Evolutionary conservation across 73 alveolate genomes (phyloP).

Genomic region (Tetrahymena thermophila): DNA sequence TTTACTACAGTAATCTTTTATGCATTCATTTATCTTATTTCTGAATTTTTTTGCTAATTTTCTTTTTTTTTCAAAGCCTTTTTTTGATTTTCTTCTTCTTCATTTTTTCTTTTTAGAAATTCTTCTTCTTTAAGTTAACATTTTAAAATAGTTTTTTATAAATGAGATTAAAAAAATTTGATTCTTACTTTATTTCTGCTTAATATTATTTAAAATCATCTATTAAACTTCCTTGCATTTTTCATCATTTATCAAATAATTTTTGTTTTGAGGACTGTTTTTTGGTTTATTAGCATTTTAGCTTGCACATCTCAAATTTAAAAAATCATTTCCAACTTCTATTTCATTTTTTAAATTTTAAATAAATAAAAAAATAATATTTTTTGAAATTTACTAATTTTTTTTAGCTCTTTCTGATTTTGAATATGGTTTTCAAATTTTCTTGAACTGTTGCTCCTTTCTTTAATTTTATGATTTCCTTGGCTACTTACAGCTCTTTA

Average conservation of each 20-base stretch:
- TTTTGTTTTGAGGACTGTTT: background rate
- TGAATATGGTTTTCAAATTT: background rate
- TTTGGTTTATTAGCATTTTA: background rate
- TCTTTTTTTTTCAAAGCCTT: background rate
- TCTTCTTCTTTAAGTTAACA: background rate
- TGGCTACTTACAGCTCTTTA: background rate
- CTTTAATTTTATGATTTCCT: background rate
- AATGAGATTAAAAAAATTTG: background rate
- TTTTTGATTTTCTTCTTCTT: background rate
- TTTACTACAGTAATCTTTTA: background rate
- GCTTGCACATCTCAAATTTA: background rate
- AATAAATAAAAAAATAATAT: background rate
- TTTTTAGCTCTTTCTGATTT: background rate
- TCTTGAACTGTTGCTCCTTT: background rate
- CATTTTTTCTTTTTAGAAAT: background rate
- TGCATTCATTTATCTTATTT: background rate
- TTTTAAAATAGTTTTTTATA: background rate
- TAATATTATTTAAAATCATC: background rate
- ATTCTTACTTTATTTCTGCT: background rate
- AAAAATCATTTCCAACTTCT: background rate
- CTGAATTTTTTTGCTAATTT: background rate
- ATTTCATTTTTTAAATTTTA: too few relatives aligned
- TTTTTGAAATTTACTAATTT: background rate
- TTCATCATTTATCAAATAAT: background rate
- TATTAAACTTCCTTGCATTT: background rate